A percentile compares a stretch with the other conserved stretches of the same genome.
phyloP scores from a whole-genome alignment of 2,329 filamentous ascomycete genomes.

The Calonectria pauciramosa region DNA sequence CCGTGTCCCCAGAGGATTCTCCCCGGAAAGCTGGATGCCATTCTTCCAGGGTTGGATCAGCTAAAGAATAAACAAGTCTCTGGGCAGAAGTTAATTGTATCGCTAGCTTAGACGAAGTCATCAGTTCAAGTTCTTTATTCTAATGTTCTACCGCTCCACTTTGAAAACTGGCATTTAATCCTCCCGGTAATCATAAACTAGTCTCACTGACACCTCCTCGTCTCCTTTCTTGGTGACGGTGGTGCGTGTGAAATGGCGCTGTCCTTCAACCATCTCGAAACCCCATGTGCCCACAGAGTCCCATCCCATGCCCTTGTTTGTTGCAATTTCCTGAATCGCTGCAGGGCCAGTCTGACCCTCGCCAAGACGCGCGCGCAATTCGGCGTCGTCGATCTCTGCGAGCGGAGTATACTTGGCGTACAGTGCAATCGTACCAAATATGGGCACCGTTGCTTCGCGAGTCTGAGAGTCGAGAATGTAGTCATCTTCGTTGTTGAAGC shows the following conservation, averaged over 20 bases:
- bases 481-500: not conserved
- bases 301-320: not conserved
- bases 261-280: not conserved
- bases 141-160: not conserved
- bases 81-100: not conserved
- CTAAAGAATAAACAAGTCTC: not conserved
- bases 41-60: not conserved
- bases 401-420: not conserved
- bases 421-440: not conserved
- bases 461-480: not conserved
- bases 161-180: not conserved
- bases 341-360: not conserved
- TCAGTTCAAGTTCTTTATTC: not conserved
- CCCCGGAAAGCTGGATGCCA: not conserved
- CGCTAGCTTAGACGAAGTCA: not conserved
- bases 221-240: not conserved
- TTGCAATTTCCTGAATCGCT: not conserved
- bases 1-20: not conserved
- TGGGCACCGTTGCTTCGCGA: not conserved
- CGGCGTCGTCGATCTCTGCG: not conserved
- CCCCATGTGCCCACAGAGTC: not conserved
- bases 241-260: not conserved
- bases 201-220: not conserved
- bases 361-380: not conserved
- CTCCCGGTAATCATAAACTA: not conserved